These are phyloP conservation scores for Thinopyrum elongatum DNA, from an alignment of 176 grass and related monocot species.

Conservation along the genomic window DNA sequence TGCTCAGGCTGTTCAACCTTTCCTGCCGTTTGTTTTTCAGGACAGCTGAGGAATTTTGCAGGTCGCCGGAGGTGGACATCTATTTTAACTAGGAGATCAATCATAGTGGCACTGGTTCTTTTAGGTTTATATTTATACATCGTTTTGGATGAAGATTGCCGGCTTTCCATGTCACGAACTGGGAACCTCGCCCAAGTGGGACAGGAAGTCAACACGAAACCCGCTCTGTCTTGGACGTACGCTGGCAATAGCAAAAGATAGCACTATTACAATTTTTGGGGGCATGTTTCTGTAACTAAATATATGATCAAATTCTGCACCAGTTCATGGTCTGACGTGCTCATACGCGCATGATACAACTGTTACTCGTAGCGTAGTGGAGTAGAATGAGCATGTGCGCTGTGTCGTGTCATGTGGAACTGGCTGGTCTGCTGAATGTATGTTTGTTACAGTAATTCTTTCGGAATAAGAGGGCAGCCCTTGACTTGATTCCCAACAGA, in stretches of 20 bases:
- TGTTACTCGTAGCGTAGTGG: neutral
- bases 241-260: neutral
- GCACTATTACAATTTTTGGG: neutral
- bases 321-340: neutral
- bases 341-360: neutral
- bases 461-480: too few relatives aligned
- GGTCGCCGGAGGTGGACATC: neutral
- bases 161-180: neutral
- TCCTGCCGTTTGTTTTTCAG: neutral
- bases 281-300: neutral
- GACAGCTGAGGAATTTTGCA: neutral
- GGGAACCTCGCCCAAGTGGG: neutral
- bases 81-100: conserved; percentile 20
- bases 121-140: neutral
- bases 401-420: neutral
- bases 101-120: neutral
- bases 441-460: too few relatives aligned
- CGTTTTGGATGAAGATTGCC: neutral
- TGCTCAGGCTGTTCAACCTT: neutral
- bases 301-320: neutral
- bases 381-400: neutral
- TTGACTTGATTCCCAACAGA: neutral
- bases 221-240: neutral
- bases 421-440: neutral
- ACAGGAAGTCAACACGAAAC: neutral